Conservation (phyloP, 108 stramenopile species). For the Nitzschia inconspicua region DNA sequence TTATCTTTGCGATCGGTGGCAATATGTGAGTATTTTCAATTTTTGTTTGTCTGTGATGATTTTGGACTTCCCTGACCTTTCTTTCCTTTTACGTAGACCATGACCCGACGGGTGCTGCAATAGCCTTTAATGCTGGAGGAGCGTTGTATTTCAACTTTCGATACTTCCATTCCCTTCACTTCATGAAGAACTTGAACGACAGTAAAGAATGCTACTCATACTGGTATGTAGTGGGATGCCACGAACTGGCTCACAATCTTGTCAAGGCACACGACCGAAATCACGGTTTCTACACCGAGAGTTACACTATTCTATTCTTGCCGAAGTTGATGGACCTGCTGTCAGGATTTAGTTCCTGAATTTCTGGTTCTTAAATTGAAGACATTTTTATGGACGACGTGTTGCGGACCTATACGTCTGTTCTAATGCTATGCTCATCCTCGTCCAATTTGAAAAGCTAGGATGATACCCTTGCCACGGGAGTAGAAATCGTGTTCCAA, state of each 20-base stretch:
- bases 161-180: conserved; percentile 60
- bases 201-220: conserved; percentile 62
- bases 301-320: conserved; percentile 41
- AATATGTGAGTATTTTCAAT: too few species aligned
- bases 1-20: conserved; percentile 37
- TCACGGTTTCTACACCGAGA: conserved; percentile 65
- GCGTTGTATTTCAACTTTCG: conserved; percentile 72
- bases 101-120: conserved; percentile 59
- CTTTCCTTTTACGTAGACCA: too few species aligned
- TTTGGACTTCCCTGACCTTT: too few species aligned
- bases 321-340: conserved; percentile 36
- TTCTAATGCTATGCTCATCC: too few species aligned
- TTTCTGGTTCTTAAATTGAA: too few species aligned
- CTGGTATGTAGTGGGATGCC: conserved; percentile 59
- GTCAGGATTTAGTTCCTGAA: too few species aligned
- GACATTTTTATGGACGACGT: too few species aligned
- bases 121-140: conserved; percentile 71
- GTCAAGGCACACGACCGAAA: conserved; percentile 66
- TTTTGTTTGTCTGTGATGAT: too few species aligned
- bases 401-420: too few species aligned
- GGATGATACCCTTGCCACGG: too few species aligned
- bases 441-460: too few species aligned
- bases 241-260: conserved; percentile 74
- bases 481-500: too few species aligned
- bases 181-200: conserved; percentile 9